These are phyloP conservation scores for Fagopyrum homotropicum DNA, from an alignment of 148 eudicot species.

Conservation along the genomic window DNA sequence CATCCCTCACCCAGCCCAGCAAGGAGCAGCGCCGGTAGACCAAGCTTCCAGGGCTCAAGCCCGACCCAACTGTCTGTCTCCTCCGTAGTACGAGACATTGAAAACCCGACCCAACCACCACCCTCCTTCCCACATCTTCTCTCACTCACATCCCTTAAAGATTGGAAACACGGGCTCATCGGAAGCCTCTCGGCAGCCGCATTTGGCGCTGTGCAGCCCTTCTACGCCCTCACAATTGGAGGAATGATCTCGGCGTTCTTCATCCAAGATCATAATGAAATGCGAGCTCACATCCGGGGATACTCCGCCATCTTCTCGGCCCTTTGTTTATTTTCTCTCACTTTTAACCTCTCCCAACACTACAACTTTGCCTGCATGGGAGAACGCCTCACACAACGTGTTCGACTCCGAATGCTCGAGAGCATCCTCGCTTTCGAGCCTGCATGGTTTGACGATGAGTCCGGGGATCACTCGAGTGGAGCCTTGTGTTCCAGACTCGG, in stretches of 20 bases:
- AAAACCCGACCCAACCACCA: conserved; percentile 13
- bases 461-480: conserved; percentile 51
- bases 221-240: conserved; percentile 86
- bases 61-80: conserved; percentile 37
- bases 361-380: conserved; percentile 82
- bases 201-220: conserved; percentile 79
- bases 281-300: conserved; percentile 51
- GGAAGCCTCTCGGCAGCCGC: conserved; percentile 66
- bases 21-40: conserved; percentile 44
- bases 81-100: conserved; percentile 7
- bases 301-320: conserved; percentile 49
- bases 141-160: conserved; percentile 48
- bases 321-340: conserved; percentile 54
- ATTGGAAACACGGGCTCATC: conserved; percentile 68
- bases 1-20: conserved; percentile 26
- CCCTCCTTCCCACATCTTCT: conserved; percentile 51
- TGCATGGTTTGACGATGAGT: conserved; percentile 87
- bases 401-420: conserved; percentile 65
- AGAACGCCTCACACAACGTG: conserved; percentile 59
- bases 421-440: conserved; percentile 67
- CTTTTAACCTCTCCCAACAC: conserved; percentile 58
- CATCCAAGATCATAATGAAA: conserved; percentile 46
- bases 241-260: conserved; percentile 88
- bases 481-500: conserved; percentile 63
- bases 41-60: conserved; percentile 52